Evolutionary conservation across 768 basidiomycete genomes (phyloP), one percentile per base, ranked within the genome.

Genomic region (Terana coerulea): DNA sequence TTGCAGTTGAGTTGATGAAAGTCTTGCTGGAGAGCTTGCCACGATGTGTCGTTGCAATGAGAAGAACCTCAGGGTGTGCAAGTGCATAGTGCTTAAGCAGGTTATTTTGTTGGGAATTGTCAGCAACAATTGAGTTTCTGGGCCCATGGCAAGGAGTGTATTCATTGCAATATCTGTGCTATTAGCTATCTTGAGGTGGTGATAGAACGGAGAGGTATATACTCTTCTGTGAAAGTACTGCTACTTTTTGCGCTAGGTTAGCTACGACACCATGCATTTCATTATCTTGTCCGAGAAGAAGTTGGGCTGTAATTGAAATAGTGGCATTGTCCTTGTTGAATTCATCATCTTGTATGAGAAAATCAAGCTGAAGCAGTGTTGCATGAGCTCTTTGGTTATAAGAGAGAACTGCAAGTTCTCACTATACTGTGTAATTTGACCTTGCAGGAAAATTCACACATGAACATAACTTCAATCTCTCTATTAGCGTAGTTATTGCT

Each of bases 381-480:
- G 22, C 26, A 29, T 28, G 26, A 9, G 22, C 12, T 8, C 11
- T 12, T 11, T n/a, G 11, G 10, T 29, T 21, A 12, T 25, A 11
- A n/a, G n/a, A n/a, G n/a, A 50, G 17, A 25, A 10, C 8, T 21
- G 14, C 34, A 8, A 22, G 14, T 9, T 53, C 64, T 5, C 31
- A 61, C 64, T 36, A 53, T 26, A n/a, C 41, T 17, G 9, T 50
- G 52, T 4, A 64, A 29, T 10, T 35, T 35, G 0, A 45, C 36
- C 6, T 56, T 48, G 1, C 59, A 51, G 10, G 52, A 35, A 35
- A 61, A 66, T 28, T 57, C 59, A 1, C 65, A 58, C 21, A 67
- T 52, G 51, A 69, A 61, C 0, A 63, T 64, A 0, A 59, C 49
- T 40, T 69, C 66, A 1, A 69, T 50, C 40, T 64, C 60, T 2